Percentiles rank a stretch among this genome's conserved stretches.
phyloP scores from a whole-genome alignment of 129 eudicot genomes.

The Lonicera japonica region DNA sequence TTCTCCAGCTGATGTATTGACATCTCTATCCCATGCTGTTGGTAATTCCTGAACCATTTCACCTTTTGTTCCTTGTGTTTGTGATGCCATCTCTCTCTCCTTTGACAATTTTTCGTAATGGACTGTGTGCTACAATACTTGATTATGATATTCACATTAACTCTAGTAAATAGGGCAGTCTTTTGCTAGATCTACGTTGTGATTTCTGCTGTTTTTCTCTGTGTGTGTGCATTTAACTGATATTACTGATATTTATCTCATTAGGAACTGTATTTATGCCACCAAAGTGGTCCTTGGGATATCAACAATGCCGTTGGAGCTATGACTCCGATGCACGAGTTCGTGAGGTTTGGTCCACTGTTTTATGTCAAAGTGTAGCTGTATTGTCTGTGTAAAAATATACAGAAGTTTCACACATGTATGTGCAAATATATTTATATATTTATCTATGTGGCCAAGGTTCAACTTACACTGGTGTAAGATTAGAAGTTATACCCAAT shows the following conservation, averaged over 20 bases:
- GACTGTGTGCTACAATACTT: not conserved
- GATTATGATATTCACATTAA: not conserved
- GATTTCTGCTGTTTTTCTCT: not conserved
- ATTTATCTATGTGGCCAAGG: no score
- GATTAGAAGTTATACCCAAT: no score
- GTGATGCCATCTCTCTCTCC: not conserved
- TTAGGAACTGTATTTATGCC: conserved; percentile 95
- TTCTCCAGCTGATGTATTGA: conserved; percentile 69
- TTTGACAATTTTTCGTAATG: not conserved
- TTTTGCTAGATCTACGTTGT: not conserved
- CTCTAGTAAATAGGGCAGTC: not conserved
- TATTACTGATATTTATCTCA: conserved; percentile 1
- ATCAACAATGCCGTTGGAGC: conserved; percentile 99
- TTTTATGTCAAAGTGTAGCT: not conserved
- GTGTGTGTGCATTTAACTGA: not conserved
- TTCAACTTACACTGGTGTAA: no score
- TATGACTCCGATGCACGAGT: conserved; percentile 71
- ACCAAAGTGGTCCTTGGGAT: conserved; percentile 93
- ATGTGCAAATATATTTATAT: not conserved
- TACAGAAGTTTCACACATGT: not conserved
- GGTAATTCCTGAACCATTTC: conserved; percentile 41
- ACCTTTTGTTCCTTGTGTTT: conserved; percentile 1
- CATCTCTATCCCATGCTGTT: conserved; percentile 67
- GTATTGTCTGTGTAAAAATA: not conserved
- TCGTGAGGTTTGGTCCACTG: conserved; percentile 59